Evolutionary conservation across 805 yeast species (phyloP), one percentile per base, ranked within the genome.

Genomic region (Schwanniomyces sp.): DNA sequence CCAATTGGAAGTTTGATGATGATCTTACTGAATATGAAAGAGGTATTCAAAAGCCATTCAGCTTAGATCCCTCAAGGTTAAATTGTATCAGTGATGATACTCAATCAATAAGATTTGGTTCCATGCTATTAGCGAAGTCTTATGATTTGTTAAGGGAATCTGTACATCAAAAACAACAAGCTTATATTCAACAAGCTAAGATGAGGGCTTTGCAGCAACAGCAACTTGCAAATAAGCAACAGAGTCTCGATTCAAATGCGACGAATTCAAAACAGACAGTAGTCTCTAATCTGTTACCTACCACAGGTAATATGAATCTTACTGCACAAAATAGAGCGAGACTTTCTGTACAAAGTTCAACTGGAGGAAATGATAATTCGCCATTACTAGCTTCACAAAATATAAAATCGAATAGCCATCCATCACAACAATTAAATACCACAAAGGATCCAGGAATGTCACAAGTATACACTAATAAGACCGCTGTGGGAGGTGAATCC

Each of bases 41-140:
- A 43, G 74, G 73, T 5, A 48, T 63, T 11, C 52, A 59, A 41
- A 75, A 71, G 37, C 86, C 86, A 30, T 74, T 88, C 47, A 76
- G 84, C 49, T 77, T 80, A 49, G 96, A 90, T 64, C 97, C 97
- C 0, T 84, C 96, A 0, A 78, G 80, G 46, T 75, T 91, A 57
- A 91, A 91, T 61, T 86, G 86, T 52, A 89, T 91, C 37, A 81
- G 90, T 11, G 85, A 85, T 45, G 92, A 85, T 44, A 91, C 97
- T 1, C 97, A 91, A 66, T 84, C 88, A 1, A 88, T 92, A 27
- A 75, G 97, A 50, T 91, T 91, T 67, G 96, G 97, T 7, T 82
- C 96, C 6, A 91, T 91, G 97, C 68, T 92, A 28, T 74, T 91
- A 37, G 82, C 94, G 4, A 92, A 91, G 64, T 85, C 97, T 0